Conservation (phyloP, 2,329 filamentous ascomycete species). For the Apiospora rasikravindrae region DNA sequence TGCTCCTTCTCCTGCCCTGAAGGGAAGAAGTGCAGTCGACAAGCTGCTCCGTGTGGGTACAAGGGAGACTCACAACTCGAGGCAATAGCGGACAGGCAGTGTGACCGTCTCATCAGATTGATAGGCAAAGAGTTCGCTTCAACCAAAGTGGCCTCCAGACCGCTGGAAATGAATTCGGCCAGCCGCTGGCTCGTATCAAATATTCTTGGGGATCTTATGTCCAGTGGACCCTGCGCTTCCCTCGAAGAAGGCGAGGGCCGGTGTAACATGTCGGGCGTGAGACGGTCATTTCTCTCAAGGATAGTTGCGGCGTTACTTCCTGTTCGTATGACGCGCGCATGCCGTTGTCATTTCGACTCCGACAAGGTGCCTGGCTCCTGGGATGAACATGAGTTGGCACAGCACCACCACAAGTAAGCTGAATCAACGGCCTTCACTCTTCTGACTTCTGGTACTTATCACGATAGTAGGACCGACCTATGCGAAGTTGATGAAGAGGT, state of each 20-base stretch:
- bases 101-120: constrained; percentile 39
- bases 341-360: neutral
- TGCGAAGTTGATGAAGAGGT: constrained; percentile 23
- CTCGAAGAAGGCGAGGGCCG: neutral
- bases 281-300: neutral
- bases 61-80: constrained; percentile 23
- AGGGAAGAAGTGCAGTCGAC: neutral
- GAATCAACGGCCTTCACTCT: neutral
- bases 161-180: constrained; percentile 44
- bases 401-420: neutral
- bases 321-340: too few relatives aligned
- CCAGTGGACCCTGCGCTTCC: constrained; percentile 47
- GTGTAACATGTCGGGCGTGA: too few relatives aligned
- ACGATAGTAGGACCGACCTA: neutral
- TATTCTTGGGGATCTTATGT: constrained; percentile 49
- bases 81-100: constrained; percentile 26
- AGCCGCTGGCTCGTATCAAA: constrained; percentile 51
- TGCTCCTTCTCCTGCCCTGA: neutral
- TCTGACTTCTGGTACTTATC: neutral
- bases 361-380: too few relatives aligned
- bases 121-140: constrained; percentile 45
- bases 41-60: neutral
- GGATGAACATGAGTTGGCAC: neutral
- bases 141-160: constrained; percentile 28
- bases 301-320: neutral